Base-by-base conservation (phyloP, 2,329 filamentous ascomycete genomes). In the Talaromyces verruculosus region DNA sequence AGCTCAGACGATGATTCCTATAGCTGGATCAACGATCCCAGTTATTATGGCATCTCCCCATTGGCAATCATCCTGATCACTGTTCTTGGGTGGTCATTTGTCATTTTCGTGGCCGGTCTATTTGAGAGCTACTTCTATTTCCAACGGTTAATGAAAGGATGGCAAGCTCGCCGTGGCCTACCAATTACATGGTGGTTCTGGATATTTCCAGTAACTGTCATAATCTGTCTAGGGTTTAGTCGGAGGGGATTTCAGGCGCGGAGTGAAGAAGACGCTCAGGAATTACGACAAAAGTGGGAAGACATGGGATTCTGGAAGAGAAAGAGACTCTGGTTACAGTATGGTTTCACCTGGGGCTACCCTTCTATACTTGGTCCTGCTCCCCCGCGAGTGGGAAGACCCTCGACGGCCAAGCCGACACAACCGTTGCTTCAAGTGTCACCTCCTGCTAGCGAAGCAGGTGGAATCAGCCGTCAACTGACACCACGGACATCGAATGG, bases 101-200 rank as follows among this genome's bases (percentile, higher is more conserved):
- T 76, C 0, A 68, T 68, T 35, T 68, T 76, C 60, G 67, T 76
- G 33, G 55, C 69, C 2, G 74, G 74, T 30, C 70, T 76, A 45
- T 64, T 76, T 30, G 74, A 76, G 60, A 71, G 69, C 47, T 76
- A 72, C 66, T 59, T 76, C 5, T 72, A 73, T 19, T 76, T 76
- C 67, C 72, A 73, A 57, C 72, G 74, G 4, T 68, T 76, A 25
- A 75, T 75, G 73, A 74, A 69, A 3, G 74, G 74, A 59, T 76
- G 74, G 74, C 74, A 75, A 55, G 72, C 74, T 3, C 70, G 74
- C 0, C 74, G 74, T n/a, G 74, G 74, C 2, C 47, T 76, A 2
- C 74, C 74, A 1, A 64, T 75, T 10, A 73, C 68, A 59, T 76
- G 74, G 74, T 68, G 69, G 10, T 64, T 76, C 19, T 63, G 51